These are phyloP conservation scores for Serendipita sp. DNA, from an alignment of 768 basidiomycete species.

Conservation along the genomic window DNA sequence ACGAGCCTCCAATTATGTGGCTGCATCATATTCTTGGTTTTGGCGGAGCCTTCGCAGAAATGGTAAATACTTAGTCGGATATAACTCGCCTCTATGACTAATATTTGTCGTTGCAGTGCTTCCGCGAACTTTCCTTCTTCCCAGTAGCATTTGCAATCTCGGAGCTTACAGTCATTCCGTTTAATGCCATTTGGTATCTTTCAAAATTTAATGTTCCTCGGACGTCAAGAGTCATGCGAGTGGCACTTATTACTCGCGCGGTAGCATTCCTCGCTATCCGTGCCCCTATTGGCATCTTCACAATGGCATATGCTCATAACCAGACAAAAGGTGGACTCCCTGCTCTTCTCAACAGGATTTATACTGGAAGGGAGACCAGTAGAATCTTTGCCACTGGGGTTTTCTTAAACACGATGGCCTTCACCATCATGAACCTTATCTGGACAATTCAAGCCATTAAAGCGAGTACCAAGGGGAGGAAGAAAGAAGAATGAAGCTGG, in stretches of 20 bases:
- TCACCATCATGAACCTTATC: neutral
- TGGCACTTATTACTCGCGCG: neutral
- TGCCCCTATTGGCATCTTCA: neutral
- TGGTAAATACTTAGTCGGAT: neutral
- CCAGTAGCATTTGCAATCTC: neutral
- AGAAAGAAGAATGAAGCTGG: neutral
- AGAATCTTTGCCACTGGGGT: neutral
- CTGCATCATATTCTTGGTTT: neutral
- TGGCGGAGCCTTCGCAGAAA: neutral
- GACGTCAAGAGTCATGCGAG: neutral
- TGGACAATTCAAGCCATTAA: neutral
- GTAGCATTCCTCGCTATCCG: neutral
- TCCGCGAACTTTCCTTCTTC: conserved; percentile 3
- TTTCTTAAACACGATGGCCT: neutral
- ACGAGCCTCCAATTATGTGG: conserved; percentile 4
- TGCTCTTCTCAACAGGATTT: neutral
- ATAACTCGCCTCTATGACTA: neutral
- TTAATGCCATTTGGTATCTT: conserved; percentile 1
- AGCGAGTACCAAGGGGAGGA: neutral
- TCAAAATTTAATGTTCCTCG: neutral
- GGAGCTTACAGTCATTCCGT: neutral
- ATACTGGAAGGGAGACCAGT: neutral
- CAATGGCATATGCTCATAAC: neutral
- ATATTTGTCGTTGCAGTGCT: neutral
- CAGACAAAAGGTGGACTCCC: neutral